phyloP scores from a whole-genome alignment of 1,284 basidiomycete genomes.

The Sporisorium exsertum region DNA sequence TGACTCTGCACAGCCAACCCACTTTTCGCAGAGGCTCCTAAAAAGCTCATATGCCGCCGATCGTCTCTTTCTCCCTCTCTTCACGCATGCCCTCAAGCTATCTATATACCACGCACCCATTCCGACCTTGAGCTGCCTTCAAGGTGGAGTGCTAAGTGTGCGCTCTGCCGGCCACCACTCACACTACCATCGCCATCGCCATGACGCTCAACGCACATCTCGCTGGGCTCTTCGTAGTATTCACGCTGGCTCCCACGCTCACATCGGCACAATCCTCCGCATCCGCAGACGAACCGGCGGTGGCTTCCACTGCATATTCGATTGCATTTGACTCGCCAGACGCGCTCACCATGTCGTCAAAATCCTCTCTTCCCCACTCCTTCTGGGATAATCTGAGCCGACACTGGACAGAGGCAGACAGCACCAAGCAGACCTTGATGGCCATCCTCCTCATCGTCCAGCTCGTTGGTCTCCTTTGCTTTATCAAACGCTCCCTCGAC shows the following conservation, averaged over 20 bases:
- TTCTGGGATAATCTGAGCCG: slow-evolving; percentile 35
- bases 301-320: neutral
- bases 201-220: slow-evolving; percentile 1
- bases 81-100: slow-evolving; percentile 11
- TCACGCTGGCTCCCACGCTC: slow-evolving; percentile 2
- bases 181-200: neutral
- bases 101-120: neutral
- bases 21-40: neutral
- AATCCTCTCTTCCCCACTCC: slow-evolving; percentile 5
- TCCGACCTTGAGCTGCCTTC: slow-evolving; percentile 14
- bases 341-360: slow-evolving; percentile 14
- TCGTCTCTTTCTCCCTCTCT: neutral
- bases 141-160: slow-evolving; percentile 19
- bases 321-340: neutral
- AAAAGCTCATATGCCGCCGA: neutral
- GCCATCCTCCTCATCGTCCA: slow-evolving; percentile 44
- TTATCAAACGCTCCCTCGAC: slow-evolving; percentile 46
- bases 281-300: neutral
- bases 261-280: slow-evolving; percentile 8
- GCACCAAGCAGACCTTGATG: slow-evolving; percentile 53
- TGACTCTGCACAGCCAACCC: neutral
- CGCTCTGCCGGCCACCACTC: slow-evolving; percentile 2
- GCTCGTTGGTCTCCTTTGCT: slow-evolving; percentile 29
- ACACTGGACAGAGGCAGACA: slow-evolving; percentile 47
- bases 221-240: slow-evolving; percentile 2